Base-by-base conservation (phyloP, 306 rosid species). In the Dalbergia cochinchinensis region DNA sequence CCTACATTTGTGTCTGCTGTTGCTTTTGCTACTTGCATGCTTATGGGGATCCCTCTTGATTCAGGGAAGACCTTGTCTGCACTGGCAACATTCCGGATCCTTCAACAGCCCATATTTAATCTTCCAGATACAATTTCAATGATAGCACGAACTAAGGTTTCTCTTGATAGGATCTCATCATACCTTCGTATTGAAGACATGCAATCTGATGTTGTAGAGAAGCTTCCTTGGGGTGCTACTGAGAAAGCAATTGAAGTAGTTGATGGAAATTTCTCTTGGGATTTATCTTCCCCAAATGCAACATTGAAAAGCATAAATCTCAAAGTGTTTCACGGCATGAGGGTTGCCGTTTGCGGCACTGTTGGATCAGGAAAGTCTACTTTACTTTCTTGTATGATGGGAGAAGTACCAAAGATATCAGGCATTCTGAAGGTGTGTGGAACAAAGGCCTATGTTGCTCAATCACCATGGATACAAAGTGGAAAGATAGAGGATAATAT, bases 381-480 rank as follows among this genome's bases (percentile, higher is more conserved):
- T 83, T 84, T 94, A 70, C 91, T 94, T 65, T 94, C 97, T 15
- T 87, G 93, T 75, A 87, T 92, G 47, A 60, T 94, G 19, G 98
- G 96, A 83, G 98, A 94, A 86, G 88, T 94, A 22, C 94, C 97
- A n/a, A 92, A 87, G 87, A 71, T 87, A 69, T 88, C 93, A 1
- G 97, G 98, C 50, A 61, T 54, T 8, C 35, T 92, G 51, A 90
- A 70, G 81, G 86, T 94, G 74, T 94, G 98, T 72, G 97, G 98
- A 45, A 81, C 92, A 35, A 92, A 88, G 90, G 98, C 98, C 70
- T 94, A 89, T 51, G 97, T 90, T 57, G 80, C 97, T 85, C 98
- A 94, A 80, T 94, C 97, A 11, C 93, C 98, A 22, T 94, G 98
- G 97, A 91, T 94, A 85, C 98, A 90, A 65, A 94, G 97, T 51